Conservation (phyloP, 768 basidiomycete species). For the Mycena sanguinolenta region DNA sequence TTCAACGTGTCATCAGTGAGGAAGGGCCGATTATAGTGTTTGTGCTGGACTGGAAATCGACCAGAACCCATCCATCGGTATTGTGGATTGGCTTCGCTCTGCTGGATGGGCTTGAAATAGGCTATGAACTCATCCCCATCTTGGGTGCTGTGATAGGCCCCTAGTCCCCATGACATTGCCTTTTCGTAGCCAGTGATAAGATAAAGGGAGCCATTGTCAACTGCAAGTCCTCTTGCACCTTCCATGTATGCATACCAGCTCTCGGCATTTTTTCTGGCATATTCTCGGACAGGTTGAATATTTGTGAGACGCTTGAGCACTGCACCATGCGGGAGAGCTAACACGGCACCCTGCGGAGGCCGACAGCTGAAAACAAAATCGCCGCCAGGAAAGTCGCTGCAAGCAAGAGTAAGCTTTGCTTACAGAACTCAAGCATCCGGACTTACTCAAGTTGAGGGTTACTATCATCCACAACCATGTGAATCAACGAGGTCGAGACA, state of each 20-base stretch:
- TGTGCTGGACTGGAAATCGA: conserved; percentile 4
- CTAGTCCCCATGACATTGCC: too few relatives aligned
- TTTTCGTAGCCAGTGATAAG: conserved; percentile 40
- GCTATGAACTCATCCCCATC: neutral
- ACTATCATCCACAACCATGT: too few relatives aligned
- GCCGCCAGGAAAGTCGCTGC: conserved; percentile 33
- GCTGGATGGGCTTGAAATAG: neutral
- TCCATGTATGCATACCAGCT: too few relatives aligned
- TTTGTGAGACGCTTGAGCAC: too few relatives aligned
- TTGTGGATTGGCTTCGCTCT: neutral
- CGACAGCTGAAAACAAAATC: too few relatives aligned
- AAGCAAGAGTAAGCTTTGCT: conserved; percentile 25
- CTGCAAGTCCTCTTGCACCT: conserved; percentile 13
- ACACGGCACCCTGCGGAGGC: too few relatives aligned
- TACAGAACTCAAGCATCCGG: conserved; percentile 11
- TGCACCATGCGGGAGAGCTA: too few relatives aligned
- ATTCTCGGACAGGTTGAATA: too few relatives aligned
- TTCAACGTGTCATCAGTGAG: neutral
- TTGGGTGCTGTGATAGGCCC: conserved; percentile 14
- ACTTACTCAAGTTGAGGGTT: neutral
- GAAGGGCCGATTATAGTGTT: neutral
- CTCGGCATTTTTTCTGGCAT: too few relatives aligned
- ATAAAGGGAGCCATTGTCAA: conserved; percentile 32
- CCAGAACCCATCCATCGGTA: conserved; percentile 17
- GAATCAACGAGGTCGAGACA: neutral